Conservation (phyloP, 2,329 filamentous ascomycete genomes). For the Cyclaneusma minus region DNA sequence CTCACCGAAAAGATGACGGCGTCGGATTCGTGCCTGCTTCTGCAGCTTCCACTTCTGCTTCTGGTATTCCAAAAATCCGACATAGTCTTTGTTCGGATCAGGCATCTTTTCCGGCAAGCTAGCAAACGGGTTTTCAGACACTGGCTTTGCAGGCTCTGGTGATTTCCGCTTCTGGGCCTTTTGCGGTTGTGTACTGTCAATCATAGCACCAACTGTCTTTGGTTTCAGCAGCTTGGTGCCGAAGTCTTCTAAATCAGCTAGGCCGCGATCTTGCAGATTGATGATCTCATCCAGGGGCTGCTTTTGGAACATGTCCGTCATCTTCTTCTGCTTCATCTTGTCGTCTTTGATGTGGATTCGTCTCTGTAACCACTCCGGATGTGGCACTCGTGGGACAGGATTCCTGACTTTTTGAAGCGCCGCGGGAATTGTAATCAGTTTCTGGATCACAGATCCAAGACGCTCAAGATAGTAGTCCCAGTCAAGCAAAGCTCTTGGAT, state of each 20-base stretch:
- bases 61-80: constrained; percentile 79
- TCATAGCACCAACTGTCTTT: constrained; percentile 37
- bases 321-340: constrained; percentile 95
- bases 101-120: constrained; percentile 75
- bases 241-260: constrained; percentile 69
- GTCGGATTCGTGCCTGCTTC: constrained; percentile 69
- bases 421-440: constrained; percentile 95
- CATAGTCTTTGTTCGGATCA: constrained; percentile 70
- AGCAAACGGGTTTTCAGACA: constrained; percentile 63
- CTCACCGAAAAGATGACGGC: constrained; percentile 88
- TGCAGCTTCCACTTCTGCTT: constrained; percentile 99
- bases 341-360: constrained; percentile 93
- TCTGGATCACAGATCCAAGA: constrained; percentile 93
- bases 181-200: constrained; percentile 38
- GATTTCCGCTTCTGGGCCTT: constrained; percentile 56
- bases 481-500: constrained; percentile 78
- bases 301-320: constrained; percentile 79
- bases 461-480: constrained; percentile 97
- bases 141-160: constrained; percentile 43
- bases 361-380: constrained; percentile 92
- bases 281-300: constrained; percentile 59
- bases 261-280: constrained; percentile 38
- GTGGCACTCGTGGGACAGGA: constrained; percentile 80
- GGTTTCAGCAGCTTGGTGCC: constrained; percentile 52
- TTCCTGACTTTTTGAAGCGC: constrained; percentile 91